Evolutionary conservation across 1,284 basidiomycete genomes (phyloP).

Genomic region (Apiotrichum mycotoxinovorans): DNA sequence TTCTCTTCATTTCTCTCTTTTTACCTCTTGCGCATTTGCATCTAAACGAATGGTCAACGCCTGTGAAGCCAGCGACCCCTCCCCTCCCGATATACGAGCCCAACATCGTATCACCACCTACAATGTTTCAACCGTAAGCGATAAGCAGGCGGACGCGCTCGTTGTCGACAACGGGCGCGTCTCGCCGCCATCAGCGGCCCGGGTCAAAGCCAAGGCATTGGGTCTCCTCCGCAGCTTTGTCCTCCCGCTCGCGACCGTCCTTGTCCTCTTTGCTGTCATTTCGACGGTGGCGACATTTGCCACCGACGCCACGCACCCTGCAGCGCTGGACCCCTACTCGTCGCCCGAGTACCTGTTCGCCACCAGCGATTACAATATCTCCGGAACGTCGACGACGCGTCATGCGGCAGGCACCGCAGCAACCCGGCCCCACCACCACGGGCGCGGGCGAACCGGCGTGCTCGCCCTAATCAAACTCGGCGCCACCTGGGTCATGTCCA

Average conservation of each 20-base stretch:
- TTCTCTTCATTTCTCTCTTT: background rate
- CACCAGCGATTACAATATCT: no score
- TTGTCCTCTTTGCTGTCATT: background rate
- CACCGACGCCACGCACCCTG: background rate
- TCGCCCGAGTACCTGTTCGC: no score
- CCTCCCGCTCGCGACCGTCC: background rate
- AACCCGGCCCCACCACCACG: no score
- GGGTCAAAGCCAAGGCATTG: no score
- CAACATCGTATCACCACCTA: background rate
- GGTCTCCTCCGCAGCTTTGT: background rate
- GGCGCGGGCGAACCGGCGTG: background rate
- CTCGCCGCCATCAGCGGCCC: no score
- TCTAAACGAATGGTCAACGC: background rate
- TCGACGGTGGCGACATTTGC: background rate
- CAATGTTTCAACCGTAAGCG: background rate
- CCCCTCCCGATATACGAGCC: conserved; percentile 12
- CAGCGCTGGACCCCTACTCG: background rate
- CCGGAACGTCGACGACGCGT: background rate
- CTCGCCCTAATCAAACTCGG: background rate
- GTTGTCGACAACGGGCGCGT: background rate
- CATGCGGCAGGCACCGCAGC: no score
- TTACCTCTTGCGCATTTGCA: background rate
- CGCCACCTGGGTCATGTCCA: background rate
- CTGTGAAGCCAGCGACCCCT: conserved; percentile 3
- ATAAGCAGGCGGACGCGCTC: background rate